Base-by-base conservation (phyloP, 2,329 filamentous ascomycete genomes). In the Xylaria arbuscula region DNA sequence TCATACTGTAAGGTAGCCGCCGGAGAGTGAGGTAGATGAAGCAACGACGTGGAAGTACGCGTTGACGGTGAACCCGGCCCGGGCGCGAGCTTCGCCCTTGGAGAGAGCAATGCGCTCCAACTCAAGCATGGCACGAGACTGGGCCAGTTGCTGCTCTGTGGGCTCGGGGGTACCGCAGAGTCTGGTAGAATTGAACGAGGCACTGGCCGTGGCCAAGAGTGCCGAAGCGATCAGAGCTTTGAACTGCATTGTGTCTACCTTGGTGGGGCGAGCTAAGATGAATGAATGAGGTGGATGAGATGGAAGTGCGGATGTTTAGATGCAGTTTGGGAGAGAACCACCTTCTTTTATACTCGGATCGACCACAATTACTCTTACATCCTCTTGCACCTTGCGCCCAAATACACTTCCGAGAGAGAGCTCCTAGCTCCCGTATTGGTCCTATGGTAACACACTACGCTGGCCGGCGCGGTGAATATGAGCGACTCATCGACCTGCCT, bases 21-120 rank as follows among this genome's bases (percentile, higher is more conserved):
- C 81, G 58, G 66, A 67, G 19, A 73, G 60, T 2, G 73, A 70
- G n/a, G 55, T 73, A 11, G 76, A 77, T 3, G 74, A 66, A n/a
- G 80, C 76, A 59, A 81, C 75, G 22, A 81, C 76, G 72, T 81
- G 80, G 71, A 81, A 78, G 72, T 81, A 81, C 53, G 80, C 78
- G 66, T 82, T 80, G 47, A 83, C 73, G 72, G 77, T 77, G 72
- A 79, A 73, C 5, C 76, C 73, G 19, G 54, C 47, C 38, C 70
- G 68, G 32, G 68, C 50, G 17, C 72, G 70, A 48, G 34, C 32
- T n/a, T 74, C 72, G 24, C 74, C 76, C 54, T 72, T 72, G 22
- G 66, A 62, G 1, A 71, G 71, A 38, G 63, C 62, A 45, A 72
- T 69, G 15, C 68, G 69, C 71, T 78, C 77, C 63, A 70, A 62